Evolutionary conservation across 2,329 filamentous ascomycete genomes (phyloP).

Genomic region (Paecilomyces sp.): DNA sequence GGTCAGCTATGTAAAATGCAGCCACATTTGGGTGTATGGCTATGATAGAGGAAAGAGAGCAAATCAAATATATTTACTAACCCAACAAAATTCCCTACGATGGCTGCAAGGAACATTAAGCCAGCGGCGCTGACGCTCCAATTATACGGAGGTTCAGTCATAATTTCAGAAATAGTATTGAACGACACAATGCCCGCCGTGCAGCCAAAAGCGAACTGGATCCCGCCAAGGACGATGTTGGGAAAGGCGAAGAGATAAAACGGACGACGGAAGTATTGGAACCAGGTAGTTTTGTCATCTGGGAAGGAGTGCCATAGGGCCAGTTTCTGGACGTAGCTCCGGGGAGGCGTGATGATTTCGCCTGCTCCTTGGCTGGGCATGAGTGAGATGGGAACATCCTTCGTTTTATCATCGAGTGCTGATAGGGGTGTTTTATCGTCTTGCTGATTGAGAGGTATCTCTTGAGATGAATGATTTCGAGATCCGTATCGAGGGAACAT

Average conservation of each 20-base stretch:
- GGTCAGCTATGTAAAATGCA: neutral
- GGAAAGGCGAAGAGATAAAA: slow-evolving; percentile 34
- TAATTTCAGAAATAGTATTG: slow-evolving; percentile 29
- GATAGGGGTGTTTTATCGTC: neutral
- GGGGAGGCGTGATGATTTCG: neutral
- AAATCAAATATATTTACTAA: neutral
- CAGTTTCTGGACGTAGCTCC: neutral
- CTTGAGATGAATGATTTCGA: neutral
- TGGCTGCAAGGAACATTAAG: slow-evolving; percentile 24
- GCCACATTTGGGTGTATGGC: no score
- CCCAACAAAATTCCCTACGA: slow-evolving; percentile 9
- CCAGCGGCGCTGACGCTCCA: slow-evolving; percentile 27
- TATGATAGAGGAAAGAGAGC: no score
- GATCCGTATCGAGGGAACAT: slow-evolving; percentile 29
- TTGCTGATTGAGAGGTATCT: neutral
- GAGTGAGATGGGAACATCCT: slow-evolving; percentile 8
- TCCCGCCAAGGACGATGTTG: slow-evolving; percentile 31
- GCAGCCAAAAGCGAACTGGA: slow-evolving; percentile 34
- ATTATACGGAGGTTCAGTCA: slow-evolving; percentile 29
- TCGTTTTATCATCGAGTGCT: neutral
- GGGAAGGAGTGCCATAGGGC: slow-evolving; percentile 16
- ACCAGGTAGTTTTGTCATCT: slow-evolving; percentile 30
- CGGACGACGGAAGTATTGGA: slow-evolving; percentile 34
- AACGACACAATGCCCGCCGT: slow-evolving; percentile 35
- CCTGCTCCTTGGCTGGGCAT: slow-evolving; percentile 11